Evolutionary conservation across 805 yeast genomes (phyloP).

Genomic region (Yarrowia divulgata): DNA sequence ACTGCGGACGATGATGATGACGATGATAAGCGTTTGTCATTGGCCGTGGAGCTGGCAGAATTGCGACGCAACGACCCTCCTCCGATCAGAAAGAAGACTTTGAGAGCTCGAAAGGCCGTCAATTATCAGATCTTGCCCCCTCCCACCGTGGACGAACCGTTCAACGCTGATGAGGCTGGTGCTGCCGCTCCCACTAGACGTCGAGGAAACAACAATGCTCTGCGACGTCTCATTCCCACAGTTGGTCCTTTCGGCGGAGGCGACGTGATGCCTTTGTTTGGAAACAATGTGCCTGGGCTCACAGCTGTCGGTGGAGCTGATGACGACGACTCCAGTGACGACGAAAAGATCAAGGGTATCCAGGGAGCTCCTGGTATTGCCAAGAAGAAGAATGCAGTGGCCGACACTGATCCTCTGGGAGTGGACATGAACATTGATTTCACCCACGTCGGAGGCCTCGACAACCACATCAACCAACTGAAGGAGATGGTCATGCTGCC

Average conservation of each 20-base stretch:
- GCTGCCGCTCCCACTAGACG: constrained; percentile 47
- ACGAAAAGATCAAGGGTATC: constrained; percentile 47
- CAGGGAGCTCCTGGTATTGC: constrained; percentile 40
- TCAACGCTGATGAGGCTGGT: constrained; percentile 48
- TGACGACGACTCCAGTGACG: constrained; percentile 59
- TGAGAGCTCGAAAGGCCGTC: constrained; percentile 73
- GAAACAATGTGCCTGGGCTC: constrained; percentile 63
- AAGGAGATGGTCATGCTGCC: constrained; percentile 98
- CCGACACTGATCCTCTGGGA: constrained; percentile 94
- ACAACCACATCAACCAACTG: constrained; percentile 85
- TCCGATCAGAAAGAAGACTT: constrained; percentile 52
- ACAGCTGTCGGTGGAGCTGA: constrained; percentile 45
- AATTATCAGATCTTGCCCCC: constrained; percentile 89
- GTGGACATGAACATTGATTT: constrained; percentile 86
- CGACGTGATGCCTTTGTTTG: constrained; percentile 85
- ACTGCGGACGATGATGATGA: constrained; percentile 41
- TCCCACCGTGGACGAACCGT: constrained; percentile 52
- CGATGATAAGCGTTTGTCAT: constrained; percentile 28
- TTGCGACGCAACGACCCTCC: constrained; percentile 55
- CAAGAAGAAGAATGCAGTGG: constrained; percentile 53
- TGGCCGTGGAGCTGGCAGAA: constrained; percentile 44
- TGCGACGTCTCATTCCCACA: constrained; percentile 84
- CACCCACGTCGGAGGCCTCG: constrained; percentile 88
- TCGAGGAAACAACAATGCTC: constrained; percentile 53
- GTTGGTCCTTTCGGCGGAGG: constrained; percentile 99